phyloP scores from a whole-genome alignment of 1,284 basidiomycete genomes.

The Pholiota adiposa region DNA sequence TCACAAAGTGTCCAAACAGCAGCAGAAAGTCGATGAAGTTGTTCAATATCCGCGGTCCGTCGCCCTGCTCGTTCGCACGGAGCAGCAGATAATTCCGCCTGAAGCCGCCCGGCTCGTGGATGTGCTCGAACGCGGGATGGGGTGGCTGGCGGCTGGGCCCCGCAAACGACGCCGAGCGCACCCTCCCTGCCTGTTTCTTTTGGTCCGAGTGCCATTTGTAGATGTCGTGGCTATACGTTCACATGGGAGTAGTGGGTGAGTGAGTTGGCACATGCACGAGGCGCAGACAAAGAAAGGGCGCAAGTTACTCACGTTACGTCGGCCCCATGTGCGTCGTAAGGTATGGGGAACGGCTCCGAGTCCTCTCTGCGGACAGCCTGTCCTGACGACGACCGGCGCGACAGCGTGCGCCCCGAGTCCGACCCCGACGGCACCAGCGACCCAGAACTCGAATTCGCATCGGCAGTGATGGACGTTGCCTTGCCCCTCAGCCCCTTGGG shows the following conservation, averaged over 20 bases:
- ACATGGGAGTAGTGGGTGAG: constrained; percentile 15
- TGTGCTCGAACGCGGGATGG: constrained; percentile 81
- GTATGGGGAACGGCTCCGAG: constrained; percentile 79
- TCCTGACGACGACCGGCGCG: constrained; percentile 39
- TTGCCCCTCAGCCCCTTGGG: constrained; percentile 68
- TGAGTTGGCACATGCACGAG: constrained; percentile 16
- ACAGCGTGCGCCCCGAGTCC: constrained; percentile 24
- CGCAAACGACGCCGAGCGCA: constrained; percentile 76
- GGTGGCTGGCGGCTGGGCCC: constrained; percentile 56
- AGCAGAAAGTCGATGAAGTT: constrained; percentile 94
- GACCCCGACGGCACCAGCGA: constrained; percentile 32
- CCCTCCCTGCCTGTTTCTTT: constrained; percentile 56
- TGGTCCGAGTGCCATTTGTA: constrained; percentile 93
- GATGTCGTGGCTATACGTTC: constrained; percentile 73
- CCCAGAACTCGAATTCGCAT: constrained; percentile 30
- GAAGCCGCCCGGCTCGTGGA: constrained; percentile 94
- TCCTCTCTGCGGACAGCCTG: constrained; percentile 42
- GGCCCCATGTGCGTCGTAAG: constrained; percentile 83
- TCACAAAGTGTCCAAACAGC: constrained; percentile 92
- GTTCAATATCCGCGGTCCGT: constrained; percentile 70
- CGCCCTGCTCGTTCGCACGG: constrained; percentile 69
- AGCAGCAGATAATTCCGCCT: constrained; percentile 84
- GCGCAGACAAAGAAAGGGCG: constrained; percentile 27
- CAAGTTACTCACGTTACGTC: constrained; percentile 83
- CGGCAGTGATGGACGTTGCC: constrained; percentile 18